phyloP scores from a whole-genome alignment of 768 basidiomycete genomes.

The Tylopilus subfusipes region DNA sequence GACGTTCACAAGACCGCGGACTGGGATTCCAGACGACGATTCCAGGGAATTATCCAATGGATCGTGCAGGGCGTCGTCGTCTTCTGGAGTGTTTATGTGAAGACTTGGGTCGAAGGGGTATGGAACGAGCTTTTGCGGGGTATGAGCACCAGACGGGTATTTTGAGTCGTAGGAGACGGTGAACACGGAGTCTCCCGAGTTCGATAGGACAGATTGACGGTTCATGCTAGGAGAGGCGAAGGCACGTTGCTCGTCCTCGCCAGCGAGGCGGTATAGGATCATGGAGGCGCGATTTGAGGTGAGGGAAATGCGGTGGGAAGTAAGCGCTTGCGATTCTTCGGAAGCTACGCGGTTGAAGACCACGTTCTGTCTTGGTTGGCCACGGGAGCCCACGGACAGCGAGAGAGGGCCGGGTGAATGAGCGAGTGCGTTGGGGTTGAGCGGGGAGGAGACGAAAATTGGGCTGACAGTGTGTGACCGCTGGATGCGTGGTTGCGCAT shows the following conservation, averaged over 20 bases:
- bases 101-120: constrained; percentile 67
- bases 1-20: constrained; percentile 65
- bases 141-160: constrained; percentile 48
- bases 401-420: constrained; percentile 11
- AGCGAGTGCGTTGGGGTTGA: constrained; percentile 41
- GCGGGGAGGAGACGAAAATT: constrained; percentile 49
- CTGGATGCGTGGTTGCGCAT: constrained; percentile 14
- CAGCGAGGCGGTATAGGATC: constrained; percentile 60
- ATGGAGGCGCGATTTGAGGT: constrained; percentile 49
- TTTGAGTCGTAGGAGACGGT: constrained; percentile 57
- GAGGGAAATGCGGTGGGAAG: constrained; percentile 15
- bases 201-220: constrained; percentile 46
- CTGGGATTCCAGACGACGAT: constrained; percentile 25
- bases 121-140: constrained; percentile 46
- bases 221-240: constrained; percentile 34
- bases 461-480: constrained; percentile 24
- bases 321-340: constrained; percentile 43
- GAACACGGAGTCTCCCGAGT: constrained; percentile 49
- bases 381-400: constrained; percentile 32
- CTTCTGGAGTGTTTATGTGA: constrained; percentile 58
- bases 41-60: constrained; percentile 37
- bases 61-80: constrained; percentile 77
- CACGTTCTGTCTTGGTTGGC: constrained; percentile 39
- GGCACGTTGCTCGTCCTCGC: constrained; percentile 32
- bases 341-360: constrained; percentile 43